Base-by-base conservation (phyloP, 345 rosid genomes). In the Melastoma malabathricum region DNA sequence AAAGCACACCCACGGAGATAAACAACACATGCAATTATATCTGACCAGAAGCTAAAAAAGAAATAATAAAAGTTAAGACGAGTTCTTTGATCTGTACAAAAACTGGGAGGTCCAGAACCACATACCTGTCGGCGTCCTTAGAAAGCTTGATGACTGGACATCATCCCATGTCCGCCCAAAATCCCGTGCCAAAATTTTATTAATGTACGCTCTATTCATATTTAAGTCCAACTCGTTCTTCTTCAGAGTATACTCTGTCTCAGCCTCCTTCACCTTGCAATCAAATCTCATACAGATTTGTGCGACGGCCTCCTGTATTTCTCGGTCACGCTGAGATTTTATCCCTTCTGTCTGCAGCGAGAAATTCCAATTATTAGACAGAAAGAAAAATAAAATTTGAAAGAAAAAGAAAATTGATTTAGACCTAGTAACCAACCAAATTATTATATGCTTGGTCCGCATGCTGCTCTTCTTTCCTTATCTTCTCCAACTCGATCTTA, bases 401-500 rank as follows among this genome's bases (percentile, higher is more conserved):
- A 22, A 4, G 3, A 15, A 47, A 10, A 48, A 18, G 18, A 15
- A 41, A 47, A 6, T 18, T 48, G 41, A 27, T 23, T 50, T 31
- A 38, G 29, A 67, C 58, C 4, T 49, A 49, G 38, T 41, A 61
- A 75, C 72, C 55, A 46, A 78, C 88, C 12, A 13, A 46, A 25
- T 76, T 71, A 54, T 74, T 76, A 18, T 59, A 63, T 29, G 43
- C 31, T 58, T 46, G 70, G 57, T 38, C 39, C 45, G 50, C 59
- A 16, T 60, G 65, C 12, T 81, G 79, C 22, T 10, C 57, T 44
- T 74, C 81, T 51, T 39, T 57, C 4, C 14, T 13, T 43, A 80
- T 50, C 55, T 75, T 72, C 34, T 81, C 80, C 63, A 84, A 59
- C 67, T 84, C 88, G 50, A 56, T 68, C 57, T 84, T 72, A 54